These are phyloP conservation scores for Phytophthora megakarya DNA, from an alignment of 352 stramenopile genomes.

Conservation along the genomic window DNA sequence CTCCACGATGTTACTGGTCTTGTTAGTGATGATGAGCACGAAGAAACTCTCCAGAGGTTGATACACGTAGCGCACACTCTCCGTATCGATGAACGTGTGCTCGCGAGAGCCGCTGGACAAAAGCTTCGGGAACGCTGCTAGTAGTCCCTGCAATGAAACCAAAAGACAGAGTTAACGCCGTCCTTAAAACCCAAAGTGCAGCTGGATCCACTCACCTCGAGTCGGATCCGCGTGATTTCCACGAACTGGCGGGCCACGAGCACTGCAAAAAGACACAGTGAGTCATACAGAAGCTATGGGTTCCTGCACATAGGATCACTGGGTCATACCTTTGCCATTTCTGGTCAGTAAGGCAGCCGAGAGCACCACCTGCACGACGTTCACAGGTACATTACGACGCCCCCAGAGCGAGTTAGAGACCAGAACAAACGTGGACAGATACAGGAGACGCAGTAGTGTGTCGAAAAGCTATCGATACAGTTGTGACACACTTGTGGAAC, in stretches of 20 bases:
- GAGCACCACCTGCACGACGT: conserved; percentile 91
- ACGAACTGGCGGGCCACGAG: conserved; percentile 98
- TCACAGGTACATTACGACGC: conserved; percentile 16
- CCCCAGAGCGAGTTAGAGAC: conserved; percentile 23
- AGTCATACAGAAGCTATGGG: not conserved
- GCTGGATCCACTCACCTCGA: conserved; percentile 80
- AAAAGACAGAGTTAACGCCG: not conserved
- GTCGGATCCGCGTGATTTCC: conserved; percentile 98
- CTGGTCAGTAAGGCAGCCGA: conserved; percentile 94
- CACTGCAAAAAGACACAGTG: conserved; percentile 48
- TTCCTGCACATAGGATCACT: no score
- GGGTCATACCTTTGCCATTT: conserved; percentile 91
- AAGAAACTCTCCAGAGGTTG: conserved; percentile 98
- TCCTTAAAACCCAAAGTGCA: not conserved
- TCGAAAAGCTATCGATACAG: not conserved
- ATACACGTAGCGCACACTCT: conserved; percentile 98
- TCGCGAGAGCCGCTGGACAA: conserved; percentile 93
- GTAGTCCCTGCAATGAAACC: conserved; percentile 75
- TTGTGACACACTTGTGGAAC: not conserved
- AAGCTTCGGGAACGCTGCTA: conserved; percentile 99
- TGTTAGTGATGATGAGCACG: conserved; percentile 99
- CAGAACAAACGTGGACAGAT: not conserved
- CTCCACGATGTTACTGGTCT: conserved; percentile 99
- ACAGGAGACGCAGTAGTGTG: not conserved
- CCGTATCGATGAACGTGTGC: conserved; percentile 99